Evolutionary conservation across 2,329 filamentous ascomycete genomes (phyloP).

Genomic region (Clonostachys solani): DNA sequence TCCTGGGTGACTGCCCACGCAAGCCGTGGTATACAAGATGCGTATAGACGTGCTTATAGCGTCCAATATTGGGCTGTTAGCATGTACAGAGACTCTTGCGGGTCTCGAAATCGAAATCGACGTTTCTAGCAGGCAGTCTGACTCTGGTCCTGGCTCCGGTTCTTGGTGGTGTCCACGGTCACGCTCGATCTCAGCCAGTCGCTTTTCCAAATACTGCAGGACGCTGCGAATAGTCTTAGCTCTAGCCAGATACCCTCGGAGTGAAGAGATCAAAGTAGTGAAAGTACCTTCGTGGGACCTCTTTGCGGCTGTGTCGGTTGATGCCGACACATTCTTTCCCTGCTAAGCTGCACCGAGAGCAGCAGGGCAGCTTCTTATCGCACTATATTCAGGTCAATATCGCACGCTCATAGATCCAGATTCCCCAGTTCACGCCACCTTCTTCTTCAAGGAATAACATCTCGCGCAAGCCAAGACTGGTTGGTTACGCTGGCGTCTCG

Average conservation of each 20-base stretch:
- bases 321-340: conserved; percentile 6
- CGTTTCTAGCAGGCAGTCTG: neutral
- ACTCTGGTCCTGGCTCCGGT: neutral
- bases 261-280: neutral
- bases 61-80: neutral
- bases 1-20: neutral
- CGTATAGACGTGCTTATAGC: no score
- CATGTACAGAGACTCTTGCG: neutral
- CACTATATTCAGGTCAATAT: conserved; percentile 3
- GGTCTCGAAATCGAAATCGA: neutral
- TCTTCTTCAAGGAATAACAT: conserved; percentile 7
- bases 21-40: no score
- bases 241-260: neutral
- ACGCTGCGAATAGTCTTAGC: neutral
- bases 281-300: conserved; percentile 7
- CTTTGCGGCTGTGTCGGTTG: conserved; percentile 6
- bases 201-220: neutral
- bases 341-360: conserved; percentile 5
- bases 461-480: conserved; percentile 5
- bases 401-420: no score
- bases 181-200: neutral
- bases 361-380: conserved; percentile 6
- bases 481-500: no score
- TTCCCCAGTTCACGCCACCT: neutral
- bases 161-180: neutral